phyloP scores from a whole-genome alignment of 257 asterid species.

The Penstemon eatonii region DNA sequence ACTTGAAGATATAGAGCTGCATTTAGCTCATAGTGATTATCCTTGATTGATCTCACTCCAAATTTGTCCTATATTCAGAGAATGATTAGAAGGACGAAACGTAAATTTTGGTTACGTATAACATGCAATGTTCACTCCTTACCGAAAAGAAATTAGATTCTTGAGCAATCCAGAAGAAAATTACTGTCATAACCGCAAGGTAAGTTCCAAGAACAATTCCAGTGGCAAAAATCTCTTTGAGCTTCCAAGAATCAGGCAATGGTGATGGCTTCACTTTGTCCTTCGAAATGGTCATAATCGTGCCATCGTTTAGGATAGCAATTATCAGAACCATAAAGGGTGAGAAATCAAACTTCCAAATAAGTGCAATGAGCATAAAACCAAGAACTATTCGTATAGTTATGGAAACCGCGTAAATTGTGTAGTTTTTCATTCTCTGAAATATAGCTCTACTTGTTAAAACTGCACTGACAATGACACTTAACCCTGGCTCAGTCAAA shows the following conservation, averaged over 20 bases:
- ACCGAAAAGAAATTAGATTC: conserved; percentile 49
- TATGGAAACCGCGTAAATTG: conserved; percentile 82
- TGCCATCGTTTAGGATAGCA: conserved; percentile 63
- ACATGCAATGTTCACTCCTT: conserved; percentile 14
- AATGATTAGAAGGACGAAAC: not conserved
- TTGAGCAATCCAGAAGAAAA: conserved; percentile 51
- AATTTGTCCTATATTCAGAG: conserved; percentile 38
- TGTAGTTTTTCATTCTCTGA: conserved; percentile 23
- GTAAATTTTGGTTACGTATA: no score
- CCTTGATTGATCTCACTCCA: conserved; percentile 41
- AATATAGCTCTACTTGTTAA: conserved; percentile 15
- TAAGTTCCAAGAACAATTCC: conserved; percentile 60
- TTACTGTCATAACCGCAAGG: conserved; percentile 59
- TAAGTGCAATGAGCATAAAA: conserved; percentile 55
- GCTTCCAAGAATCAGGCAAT: conserved; percentile 64
- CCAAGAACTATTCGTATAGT: conserved; percentile 97
- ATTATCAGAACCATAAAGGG: conserved; percentile 61
- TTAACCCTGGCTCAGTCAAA: conserved; percentile 14
- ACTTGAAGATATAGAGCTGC: conserved; percentile 61
- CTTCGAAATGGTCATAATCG: conserved; percentile 65
- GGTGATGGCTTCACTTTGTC: conserved; percentile 63
- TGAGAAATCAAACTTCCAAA: conserved; percentile 62
- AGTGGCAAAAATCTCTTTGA: conserved; percentile 55
- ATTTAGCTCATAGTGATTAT: conserved; percentile 33
- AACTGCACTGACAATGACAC: conserved; percentile 19